Evolutionary conservation across 164 flowering plant genomes (phyloP).

Genomic region (Aristolochia contorta): DNA sequence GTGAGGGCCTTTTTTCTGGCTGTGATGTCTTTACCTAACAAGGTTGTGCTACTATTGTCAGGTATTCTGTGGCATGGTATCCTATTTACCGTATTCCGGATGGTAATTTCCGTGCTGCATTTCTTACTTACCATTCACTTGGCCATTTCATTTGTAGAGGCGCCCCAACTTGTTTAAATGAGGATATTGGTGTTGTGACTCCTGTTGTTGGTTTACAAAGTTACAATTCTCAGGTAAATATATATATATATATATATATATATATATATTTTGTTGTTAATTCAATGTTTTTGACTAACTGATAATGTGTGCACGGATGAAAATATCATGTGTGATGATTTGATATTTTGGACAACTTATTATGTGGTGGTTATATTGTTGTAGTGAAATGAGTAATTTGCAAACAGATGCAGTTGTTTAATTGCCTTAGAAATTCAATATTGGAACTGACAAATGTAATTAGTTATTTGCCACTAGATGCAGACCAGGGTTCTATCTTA

Average conservation of each 20-base stretch:
- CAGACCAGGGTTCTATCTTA: too few relatives aligned
- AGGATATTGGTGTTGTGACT: slow-evolving; percentile 27
- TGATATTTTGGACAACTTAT: too few relatives aligned
- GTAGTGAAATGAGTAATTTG: background rate
- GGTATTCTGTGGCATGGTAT: slow-evolving; percentile 90
- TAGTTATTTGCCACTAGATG: too few relatives aligned
- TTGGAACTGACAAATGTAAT: too few relatives aligned
- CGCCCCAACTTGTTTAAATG: slow-evolving; percentile 12
- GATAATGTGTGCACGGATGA: background rate
- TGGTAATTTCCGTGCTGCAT: slow-evolving; percentile 56
- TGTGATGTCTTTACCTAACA: background rate
- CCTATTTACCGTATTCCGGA: slow-evolving; percentile 81
- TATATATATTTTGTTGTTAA: background rate
- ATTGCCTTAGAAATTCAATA: too few relatives aligned
- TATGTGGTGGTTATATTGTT: background rate
- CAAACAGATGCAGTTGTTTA: background rate
- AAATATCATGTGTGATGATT: background rate
- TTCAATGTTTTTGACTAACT: background rate
- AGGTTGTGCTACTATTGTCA: slow-evolving; percentile 16
- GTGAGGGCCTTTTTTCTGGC: background rate
- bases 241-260: too few relatives aligned
- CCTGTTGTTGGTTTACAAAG: slow-evolving; percentile 71
- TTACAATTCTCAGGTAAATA: slow-evolving; percentile 65
- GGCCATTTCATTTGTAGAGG: slow-evolving; percentile 41
- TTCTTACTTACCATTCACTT: slow-evolving; percentile 76